Evolutionary conservation across 768 basidiomycete species (phyloP).

Genomic region (Pholiota conissans): DNA sequence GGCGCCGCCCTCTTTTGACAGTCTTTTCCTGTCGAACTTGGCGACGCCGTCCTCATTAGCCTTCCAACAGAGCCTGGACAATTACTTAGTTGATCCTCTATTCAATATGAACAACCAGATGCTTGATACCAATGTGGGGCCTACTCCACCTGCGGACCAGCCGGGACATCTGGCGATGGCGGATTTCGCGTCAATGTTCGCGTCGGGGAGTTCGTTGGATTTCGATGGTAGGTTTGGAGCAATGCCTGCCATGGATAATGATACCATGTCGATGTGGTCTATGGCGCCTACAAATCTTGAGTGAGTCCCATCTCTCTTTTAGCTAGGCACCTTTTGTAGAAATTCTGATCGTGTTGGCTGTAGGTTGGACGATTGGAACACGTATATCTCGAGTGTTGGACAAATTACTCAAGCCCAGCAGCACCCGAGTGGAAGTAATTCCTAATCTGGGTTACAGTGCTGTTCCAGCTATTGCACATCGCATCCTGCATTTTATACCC

Average conservation of each 20-base stretch:
- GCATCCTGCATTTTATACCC: too few relatives aligned
- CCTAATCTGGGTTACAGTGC: too few relatives aligned
- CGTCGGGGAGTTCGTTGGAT: conserved; percentile 1
- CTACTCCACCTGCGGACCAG: background rate
- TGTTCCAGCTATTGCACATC: too few relatives aligned
- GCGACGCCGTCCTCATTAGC: background rate
- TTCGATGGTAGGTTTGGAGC: conserved; percentile 17
- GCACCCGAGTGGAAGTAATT: too few relatives aligned
- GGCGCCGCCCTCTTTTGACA: background rate
- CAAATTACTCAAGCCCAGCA: conserved; percentile 23
- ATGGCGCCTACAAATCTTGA: conserved; percentile 58
- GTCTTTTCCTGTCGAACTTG: conserved; percentile 3
- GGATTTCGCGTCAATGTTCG: background rate
- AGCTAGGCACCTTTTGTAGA: background rate
- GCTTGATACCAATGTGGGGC: background rate
- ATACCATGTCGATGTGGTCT: conserved; percentile 64
- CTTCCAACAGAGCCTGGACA: background rate
- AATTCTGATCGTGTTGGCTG: background rate
- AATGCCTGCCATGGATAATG: conserved; percentile 39
- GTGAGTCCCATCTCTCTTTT: conserved; percentile 35
- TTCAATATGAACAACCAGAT: background rate
- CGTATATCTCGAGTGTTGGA: conserved; percentile 39
- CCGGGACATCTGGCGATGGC: background rate
- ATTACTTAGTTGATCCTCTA: conserved; percentile 3
- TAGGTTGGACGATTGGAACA: conserved; percentile 45